phyloP scores from a whole-genome alignment of 2,329 filamentous ascomycete species.

The Aspergillus neotritici region DNA sequence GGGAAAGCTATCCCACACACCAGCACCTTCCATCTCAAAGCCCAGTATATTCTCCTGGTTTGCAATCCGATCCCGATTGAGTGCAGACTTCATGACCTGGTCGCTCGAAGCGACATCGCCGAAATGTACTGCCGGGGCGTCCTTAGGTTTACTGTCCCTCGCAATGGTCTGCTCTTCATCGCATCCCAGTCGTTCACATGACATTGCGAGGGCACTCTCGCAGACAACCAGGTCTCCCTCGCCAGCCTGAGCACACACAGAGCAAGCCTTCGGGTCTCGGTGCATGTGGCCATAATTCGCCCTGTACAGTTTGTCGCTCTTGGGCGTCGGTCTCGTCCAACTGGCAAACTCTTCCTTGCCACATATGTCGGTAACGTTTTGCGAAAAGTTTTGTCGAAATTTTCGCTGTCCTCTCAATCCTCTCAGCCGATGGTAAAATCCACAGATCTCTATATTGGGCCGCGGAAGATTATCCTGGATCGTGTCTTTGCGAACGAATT shows the following conservation, averaged over 20 bases:
- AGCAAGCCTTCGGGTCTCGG: not conserved
- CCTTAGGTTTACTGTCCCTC: no score
- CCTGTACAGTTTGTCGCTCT: not conserved
- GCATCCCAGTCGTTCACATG: no score
- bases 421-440: not conserved
- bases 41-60: not conserved
- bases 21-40: conserved; percentile 5
- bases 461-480: not conserved
- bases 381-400: not conserved
- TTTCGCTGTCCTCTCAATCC: no score
- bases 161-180: no score
- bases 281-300: not conserved
- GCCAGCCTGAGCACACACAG: no score
- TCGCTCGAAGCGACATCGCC: no score
- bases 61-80: no score
- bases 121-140: no score
- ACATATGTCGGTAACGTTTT: not conserved
- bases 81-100: no score
- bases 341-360: not conserved
- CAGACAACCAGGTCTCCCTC: no score
- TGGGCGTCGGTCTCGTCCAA: not conserved
- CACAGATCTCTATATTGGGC: not conserved
- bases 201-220: no score
- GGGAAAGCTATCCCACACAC: conserved; percentile 1
- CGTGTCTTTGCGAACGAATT: no score